These are phyloP conservation scores for Sambucus nigra DNA, from an alignment of 129 eudicot species.

Conservation along the genomic window DNA sequence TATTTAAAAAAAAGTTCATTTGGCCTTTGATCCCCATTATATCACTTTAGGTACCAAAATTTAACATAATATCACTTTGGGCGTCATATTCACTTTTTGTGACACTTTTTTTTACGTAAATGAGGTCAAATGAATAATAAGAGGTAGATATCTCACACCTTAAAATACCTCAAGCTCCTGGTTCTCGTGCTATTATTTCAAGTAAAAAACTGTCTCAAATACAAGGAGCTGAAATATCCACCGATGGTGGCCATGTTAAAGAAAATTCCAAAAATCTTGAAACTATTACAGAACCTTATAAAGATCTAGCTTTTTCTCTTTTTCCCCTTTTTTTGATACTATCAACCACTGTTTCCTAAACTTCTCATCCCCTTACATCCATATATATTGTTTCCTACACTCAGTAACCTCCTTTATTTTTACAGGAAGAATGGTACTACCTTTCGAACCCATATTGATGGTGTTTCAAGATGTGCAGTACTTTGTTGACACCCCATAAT, in stretches of 20 bases:
- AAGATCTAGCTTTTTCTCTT: constrained; percentile 21
- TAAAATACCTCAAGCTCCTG: constrained; percentile 49
- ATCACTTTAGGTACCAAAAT: too few relatives aligned
- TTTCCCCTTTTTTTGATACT: not conserved
- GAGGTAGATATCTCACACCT: too few relatives aligned
- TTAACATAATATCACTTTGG: too few relatives aligned
- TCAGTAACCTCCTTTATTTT: too few relatives aligned
- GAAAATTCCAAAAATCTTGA: constrained; percentile 11
- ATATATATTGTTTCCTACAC: constrained; percentile 1
- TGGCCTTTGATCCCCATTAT: too few relatives aligned
- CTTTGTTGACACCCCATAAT: constrained; percentile 47
- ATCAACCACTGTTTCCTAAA: too few relatives aligned
- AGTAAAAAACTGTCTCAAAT: constrained; percentile 36
- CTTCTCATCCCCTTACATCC: not conserved
- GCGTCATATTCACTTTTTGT: too few relatives aligned
- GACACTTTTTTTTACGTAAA: too few relatives aligned
- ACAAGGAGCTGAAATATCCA: constrained; percentile 24
- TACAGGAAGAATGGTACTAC: constrained; percentile 46
- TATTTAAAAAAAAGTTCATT: too few relatives aligned
- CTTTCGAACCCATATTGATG: constrained; percentile 47
- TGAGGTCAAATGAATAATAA: too few relatives aligned
- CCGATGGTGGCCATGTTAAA: not conserved
- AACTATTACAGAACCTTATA: constrained; percentile 12
- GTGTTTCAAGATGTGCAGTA: constrained; percentile 47
- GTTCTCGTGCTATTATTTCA: constrained; percentile 65